These are phyloP conservation scores for Cystobasidium onofrii DNA, from an alignment of 768 basidiomycete genomes.

Conservation along the genomic window DNA sequence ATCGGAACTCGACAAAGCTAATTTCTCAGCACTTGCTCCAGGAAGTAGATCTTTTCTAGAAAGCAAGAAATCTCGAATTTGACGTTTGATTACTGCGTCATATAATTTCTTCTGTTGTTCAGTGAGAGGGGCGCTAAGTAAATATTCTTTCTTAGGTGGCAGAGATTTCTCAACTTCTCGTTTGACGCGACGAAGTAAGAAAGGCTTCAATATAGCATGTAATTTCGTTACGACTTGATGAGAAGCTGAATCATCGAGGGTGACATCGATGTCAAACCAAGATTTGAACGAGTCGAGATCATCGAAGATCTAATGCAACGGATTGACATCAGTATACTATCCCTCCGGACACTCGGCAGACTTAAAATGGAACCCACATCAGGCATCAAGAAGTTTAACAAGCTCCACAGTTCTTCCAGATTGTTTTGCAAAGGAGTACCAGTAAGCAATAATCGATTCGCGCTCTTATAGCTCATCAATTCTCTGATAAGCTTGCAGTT, in stretches of 20 bases:
- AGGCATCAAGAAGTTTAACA: slow-evolving; percentile 91
- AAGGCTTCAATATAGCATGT: slow-evolving; percentile 77
- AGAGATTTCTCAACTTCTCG: slow-evolving; percentile 80
- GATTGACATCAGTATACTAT: background rate
- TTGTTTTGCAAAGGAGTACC: slow-evolving; percentile 56
- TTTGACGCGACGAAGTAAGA: slow-evolving; percentile 84
- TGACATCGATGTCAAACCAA: slow-evolving; percentile 27
- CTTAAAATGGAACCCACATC: slow-evolving; percentile 63
- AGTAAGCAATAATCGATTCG: slow-evolving; percentile 84
- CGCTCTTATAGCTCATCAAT: slow-evolving; percentile 74
- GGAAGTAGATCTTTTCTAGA: slow-evolving; percentile 48
- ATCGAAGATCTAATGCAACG: slow-evolving; percentile 23
- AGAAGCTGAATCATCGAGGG: background rate
- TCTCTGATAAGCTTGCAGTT: slow-evolving; percentile 82
- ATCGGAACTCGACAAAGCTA: slow-evolving; percentile 1
- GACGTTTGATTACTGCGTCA: slow-evolving; percentile 65
- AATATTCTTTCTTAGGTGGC: slow-evolving; percentile 62
- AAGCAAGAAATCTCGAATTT: slow-evolving; percentile 52
- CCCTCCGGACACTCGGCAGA: background rate
- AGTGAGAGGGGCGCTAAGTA: slow-evolving; percentile 82
- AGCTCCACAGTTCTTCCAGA: slow-evolving; percentile 83
- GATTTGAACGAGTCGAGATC: slow-evolving; percentile 32
- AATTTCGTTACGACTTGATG: slow-evolving; percentile 38
- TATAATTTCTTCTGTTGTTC: slow-evolving; percentile 75
- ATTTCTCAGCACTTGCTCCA: background rate